A percentile compares a stretch with the other conserved stretches of the same genome.
Conservation (phyloP, 2,329 filamentous ascomycete genomes). For the Pyricularia pennisetigena region DNA sequence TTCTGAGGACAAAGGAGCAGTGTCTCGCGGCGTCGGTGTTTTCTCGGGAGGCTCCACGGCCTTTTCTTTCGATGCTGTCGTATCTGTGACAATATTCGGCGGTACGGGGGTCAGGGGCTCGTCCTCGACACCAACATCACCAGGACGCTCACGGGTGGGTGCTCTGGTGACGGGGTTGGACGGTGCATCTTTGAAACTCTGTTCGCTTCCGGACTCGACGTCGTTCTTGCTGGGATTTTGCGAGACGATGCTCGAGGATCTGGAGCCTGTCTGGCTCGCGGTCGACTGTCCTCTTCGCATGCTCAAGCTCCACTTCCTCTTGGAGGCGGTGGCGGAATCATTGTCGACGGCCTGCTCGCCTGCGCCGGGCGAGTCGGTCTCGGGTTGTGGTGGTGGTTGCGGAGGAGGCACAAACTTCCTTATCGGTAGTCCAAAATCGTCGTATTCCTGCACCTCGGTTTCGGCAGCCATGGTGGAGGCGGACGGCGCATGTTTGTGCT, state of each 20-base stretch:
- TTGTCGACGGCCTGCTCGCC: conserved; percentile 5
- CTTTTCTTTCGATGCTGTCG: neutral
- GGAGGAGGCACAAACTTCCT: conserved; percentile 30
- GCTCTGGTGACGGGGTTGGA: conserved; percentile 13
- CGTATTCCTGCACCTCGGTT: conserved; percentile 37
- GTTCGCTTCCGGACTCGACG: conserved; percentile 16
- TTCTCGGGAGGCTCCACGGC: neutral
- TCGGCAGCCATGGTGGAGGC: conserved; percentile 16
- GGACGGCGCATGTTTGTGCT: conserved; percentile 15
- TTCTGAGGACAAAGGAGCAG: neutral
- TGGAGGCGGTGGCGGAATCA: neutral
- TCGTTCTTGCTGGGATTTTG: conserved; percentile 5
- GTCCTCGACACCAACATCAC: conserved; percentile 9
- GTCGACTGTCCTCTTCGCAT: conserved; percentile 8
- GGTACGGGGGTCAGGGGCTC: conserved; percentile 16
- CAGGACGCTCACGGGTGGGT: neutral
- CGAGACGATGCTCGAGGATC: neutral
- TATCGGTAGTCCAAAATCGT: conserved; percentile 64
- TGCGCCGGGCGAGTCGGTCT: neutral
- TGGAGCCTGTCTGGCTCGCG: conserved; percentile 7
- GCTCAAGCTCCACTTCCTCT: conserved; percentile 7
- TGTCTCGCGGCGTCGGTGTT: neutral
- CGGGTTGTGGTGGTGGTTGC: neutral
- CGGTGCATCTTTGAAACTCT: conserved; percentile 17
- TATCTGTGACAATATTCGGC: conserved; percentile 9